Evolutionary conservation across 2,329 filamentous ascomycete species (phyloP).

Genomic region (Fusarium nanum): DNA sequence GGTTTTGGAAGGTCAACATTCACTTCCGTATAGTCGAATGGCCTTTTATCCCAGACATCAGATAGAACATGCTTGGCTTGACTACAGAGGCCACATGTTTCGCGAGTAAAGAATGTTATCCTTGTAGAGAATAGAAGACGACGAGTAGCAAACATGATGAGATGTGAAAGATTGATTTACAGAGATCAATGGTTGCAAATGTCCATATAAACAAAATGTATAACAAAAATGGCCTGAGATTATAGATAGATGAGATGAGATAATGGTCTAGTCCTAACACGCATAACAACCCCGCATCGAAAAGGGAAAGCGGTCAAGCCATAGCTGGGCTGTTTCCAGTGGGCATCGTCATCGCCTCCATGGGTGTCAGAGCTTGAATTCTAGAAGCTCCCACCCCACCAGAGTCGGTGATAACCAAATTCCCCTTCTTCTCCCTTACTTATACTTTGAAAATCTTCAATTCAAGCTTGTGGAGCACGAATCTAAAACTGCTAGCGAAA

Average conservation of each 20-base stretch:
- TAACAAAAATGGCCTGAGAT: slow-evolving; percentile 30
- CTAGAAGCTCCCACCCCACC: slow-evolving; percentile 57
- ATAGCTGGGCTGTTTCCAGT: slow-evolving; percentile 16
- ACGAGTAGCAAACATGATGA: slow-evolving; percentile 63
- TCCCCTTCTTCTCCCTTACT: slow-evolving; percentile 1
- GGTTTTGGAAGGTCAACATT: slow-evolving; percentile 78
- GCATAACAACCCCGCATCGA: slow-evolving; percentile 47
- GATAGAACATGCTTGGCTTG: slow-evolving; percentile 76
- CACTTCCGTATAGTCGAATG: slow-evolving; percentile 76
- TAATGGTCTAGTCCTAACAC: neutral
- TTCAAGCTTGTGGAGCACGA: slow-evolving; percentile 8
- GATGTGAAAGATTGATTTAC: neutral
- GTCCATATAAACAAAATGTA: neutral
- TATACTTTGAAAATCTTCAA: slow-evolving; percentile 11
- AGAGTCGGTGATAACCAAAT: slow-evolving; percentile 28
- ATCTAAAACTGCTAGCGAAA: slow-evolving; percentile 49
- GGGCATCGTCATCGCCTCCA: slow-evolving; percentile 44
- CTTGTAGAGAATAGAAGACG: slow-evolving; percentile 67
- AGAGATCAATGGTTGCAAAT: neutral
- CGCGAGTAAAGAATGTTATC: slow-evolving; percentile 80
- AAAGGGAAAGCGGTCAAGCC: slow-evolving; percentile 53
- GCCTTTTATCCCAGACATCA: slow-evolving; percentile 72
- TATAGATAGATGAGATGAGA: neutral
- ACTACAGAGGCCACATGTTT: slow-evolving; percentile 77
- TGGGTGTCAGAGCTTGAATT: slow-evolving; percentile 44